phyloP scores from a whole-genome alignment of 192 early-diverging fungal genomes.

The Podila clonocystis region DNA sequence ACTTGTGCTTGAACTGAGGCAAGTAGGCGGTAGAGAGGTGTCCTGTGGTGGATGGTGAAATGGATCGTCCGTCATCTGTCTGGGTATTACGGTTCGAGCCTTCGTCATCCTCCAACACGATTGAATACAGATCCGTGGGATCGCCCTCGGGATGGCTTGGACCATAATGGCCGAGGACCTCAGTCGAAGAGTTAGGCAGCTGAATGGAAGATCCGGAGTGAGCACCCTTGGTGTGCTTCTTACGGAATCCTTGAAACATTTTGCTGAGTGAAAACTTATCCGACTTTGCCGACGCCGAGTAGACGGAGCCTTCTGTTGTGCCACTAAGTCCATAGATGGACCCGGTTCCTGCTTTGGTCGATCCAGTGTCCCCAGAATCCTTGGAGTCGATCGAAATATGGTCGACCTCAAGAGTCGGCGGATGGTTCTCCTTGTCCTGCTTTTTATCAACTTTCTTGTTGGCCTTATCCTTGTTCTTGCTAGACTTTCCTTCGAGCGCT shows the following conservation, averaged over 20 bases:
- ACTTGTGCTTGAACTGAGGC: constrained; percentile 24
- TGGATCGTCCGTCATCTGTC: not conserved
- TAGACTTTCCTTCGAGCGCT: not conserved
- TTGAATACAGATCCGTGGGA: not conserved
- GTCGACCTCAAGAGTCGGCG: not conserved
- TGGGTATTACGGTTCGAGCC: not conserved
- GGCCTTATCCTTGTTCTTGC: constrained; percentile 25
- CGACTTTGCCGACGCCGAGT: constrained; percentile 4
- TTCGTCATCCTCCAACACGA: constrained; percentile 12
- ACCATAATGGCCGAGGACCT: constrained; percentile 6
- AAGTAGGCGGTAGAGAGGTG: constrained; percentile 4
- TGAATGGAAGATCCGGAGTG: constrained; percentile 23
- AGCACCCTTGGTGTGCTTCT: constrained; percentile 39
- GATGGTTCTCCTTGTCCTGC: not conserved
- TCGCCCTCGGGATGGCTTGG: not conserved
- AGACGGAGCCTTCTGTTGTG: not conserved
- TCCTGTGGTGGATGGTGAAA: not conserved
- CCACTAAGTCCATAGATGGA: constrained; percentile 18
- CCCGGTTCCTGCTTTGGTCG: constrained; percentile 8
- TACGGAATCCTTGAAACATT: constrained; percentile 44
- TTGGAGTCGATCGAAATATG: constrained; percentile 25
- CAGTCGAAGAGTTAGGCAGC: constrained; percentile 4
- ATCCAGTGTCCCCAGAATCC: constrained; percentile 45
- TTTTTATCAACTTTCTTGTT: constrained; percentile 6
- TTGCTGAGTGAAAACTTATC: constrained; percentile 48